Evolutionary conservation across 2,329 filamentous ascomycete genomes (phyloP).

Genomic region (Colletotrichum trifolii): DNA sequence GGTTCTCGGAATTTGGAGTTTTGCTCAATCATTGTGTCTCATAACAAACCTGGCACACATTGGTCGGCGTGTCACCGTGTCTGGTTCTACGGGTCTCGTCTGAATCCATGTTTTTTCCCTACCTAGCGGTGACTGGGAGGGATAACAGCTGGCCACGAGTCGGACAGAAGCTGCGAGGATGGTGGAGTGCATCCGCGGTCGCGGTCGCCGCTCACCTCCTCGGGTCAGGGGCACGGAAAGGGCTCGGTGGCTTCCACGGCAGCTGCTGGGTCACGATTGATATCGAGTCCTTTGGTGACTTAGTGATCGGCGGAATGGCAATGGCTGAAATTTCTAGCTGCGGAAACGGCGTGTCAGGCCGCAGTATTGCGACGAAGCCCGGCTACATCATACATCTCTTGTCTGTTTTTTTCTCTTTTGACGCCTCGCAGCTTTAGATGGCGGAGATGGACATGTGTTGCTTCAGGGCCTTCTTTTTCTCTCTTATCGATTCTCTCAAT

Average conservation of each 20-base stretch:
- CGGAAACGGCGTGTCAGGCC: conserved; percentile 40
- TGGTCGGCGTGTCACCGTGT: conserved; percentile 36
- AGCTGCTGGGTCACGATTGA: conserved; percentile 45
- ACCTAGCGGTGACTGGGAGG: conserved; percentile 27
- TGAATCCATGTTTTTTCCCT: conserved; percentile 25
- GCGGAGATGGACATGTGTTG: conserved; percentile 45
- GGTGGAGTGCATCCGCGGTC: conserved; percentile 5
- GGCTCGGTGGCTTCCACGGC: conserved; percentile 25
- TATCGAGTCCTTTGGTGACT: conserved; percentile 36
- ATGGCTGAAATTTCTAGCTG: conserved; percentile 40
- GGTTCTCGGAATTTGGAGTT: conserved; percentile 56
- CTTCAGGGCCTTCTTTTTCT: conserved; percentile 35
- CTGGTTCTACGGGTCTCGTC: conserved; percentile 34
- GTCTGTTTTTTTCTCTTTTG: conserved; percentile 52
- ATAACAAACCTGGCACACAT: conserved; percentile 37
- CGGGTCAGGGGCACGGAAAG: conserved; percentile 13
- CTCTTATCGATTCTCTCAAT: conserved; percentile 38
- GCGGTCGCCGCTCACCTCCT: conserved; percentile 14
- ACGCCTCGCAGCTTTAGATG: conserved; percentile 50
- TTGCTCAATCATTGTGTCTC: conserved; percentile 49
- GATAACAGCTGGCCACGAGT: conserved; percentile 30
- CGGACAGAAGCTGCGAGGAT: conserved; percentile 28
- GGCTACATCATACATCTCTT: conserved; percentile 60
- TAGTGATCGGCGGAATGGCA: conserved; percentile 37
- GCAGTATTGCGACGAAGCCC: conserved; percentile 50